These are phyloP conservation scores for Flaveria floridana DNA, from an alignment of 140 eudicot genomes.

Conservation along the genomic window DNA sequence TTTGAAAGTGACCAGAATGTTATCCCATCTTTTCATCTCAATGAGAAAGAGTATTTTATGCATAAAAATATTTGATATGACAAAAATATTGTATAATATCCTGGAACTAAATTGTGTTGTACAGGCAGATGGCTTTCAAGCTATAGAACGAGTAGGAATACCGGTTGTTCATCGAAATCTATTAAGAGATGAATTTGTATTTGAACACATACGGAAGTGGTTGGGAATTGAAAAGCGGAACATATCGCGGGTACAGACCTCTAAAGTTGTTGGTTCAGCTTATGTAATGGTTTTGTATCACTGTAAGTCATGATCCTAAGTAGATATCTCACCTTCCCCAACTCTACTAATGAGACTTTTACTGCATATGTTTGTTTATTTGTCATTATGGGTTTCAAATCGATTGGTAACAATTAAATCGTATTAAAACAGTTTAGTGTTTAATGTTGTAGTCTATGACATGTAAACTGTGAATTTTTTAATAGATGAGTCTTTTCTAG, in stretches of 20 bases:
- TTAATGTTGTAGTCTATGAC: too few species aligned
- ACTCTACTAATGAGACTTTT: too few species aligned
- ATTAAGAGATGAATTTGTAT: slow-evolving; percentile 49
- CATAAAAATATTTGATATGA: neutral
- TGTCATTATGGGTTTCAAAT: too few species aligned
- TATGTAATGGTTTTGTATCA: neutral
- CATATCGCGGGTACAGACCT: slow-evolving; percentile 30
- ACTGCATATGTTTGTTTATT: too few species aligned
- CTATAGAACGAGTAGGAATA: slow-evolving; percentile 71
- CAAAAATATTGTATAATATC: neutral
- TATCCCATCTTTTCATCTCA: neutral
- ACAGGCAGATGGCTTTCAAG: slow-evolving; percentile 84
- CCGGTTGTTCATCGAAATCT: slow-evolving; percentile 56
- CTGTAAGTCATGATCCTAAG: neutral
- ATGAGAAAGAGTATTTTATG: neutral
- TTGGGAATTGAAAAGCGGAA: slow-evolving; percentile 40
- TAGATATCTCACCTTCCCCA: neutral
- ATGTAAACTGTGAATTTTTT: too few species aligned
- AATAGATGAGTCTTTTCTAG: too few species aligned
- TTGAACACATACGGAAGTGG: slow-evolving; percentile 59
- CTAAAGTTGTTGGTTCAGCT: slow-evolving; percentile 28
- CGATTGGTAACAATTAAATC: too few species aligned
- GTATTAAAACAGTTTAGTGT: too few species aligned
- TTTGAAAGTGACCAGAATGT: neutral
- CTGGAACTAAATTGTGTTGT: neutral